Conservation (phyloP, 441 rosid species). For the Adansonia madagascariensis region DNA sequence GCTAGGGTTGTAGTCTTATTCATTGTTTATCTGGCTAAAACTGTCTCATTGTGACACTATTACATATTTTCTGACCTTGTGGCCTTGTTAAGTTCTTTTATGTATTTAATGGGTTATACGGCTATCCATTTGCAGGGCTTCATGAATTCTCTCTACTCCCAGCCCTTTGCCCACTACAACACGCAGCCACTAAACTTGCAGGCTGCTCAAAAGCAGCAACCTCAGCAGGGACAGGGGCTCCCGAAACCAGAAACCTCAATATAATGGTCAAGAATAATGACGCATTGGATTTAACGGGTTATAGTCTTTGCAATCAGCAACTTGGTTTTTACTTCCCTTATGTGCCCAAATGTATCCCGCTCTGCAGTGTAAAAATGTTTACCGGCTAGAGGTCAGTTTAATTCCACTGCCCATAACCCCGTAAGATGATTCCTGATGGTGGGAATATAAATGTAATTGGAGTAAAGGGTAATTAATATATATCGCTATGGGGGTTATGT, state of each 20-base stretch:
- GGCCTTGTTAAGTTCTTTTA: neutral
- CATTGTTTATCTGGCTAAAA: neutral
- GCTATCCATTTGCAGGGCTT: constrained; percentile 60
- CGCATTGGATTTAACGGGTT: constrained; percentile 55
- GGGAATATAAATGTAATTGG: constrained; percentile 32
- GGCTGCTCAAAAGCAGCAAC: constrained; percentile 58
- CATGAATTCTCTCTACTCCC: constrained; percentile 89
- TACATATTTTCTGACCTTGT: neutral
- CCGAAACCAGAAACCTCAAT: constrained; percentile 84
- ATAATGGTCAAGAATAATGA: constrained; percentile 62
- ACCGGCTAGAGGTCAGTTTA: constrained; percentile 44
- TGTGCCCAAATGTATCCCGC: constrained; percentile 50
- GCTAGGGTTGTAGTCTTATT: neutral
- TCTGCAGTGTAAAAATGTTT: constrained; percentile 41
- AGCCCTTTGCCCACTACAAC: constrained; percentile 82
- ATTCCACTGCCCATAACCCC: constrained; percentile 30
- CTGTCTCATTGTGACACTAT: no score
- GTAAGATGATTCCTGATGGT: constrained; percentile 33
- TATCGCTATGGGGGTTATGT: constrained; percentile 32
- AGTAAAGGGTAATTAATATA: constrained; percentile 16
- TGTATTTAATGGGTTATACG: neutral
- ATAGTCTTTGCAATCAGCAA: constrained; percentile 69
- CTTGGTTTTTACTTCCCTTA: constrained; percentile 76
- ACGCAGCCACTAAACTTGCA: constrained; percentile 73
- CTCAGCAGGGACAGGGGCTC: constrained; percentile 81